phyloP scores from a whole-genome alignment of 1,139 yeast genomes.

The Hyphopichia buzzinii region DNA sequence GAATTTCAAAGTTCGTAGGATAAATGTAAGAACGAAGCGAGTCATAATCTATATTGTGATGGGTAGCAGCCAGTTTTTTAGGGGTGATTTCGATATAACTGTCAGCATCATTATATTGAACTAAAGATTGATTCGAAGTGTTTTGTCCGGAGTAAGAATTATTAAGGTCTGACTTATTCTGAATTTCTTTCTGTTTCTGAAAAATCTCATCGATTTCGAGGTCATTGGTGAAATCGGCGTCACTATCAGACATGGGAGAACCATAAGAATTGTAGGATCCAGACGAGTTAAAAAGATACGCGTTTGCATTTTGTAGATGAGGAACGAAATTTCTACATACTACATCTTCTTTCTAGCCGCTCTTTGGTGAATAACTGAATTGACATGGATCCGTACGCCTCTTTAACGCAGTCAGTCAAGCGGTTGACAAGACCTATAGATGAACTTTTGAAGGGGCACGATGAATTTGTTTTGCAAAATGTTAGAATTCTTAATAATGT shows the following conservation, averaged over 20 bases:
- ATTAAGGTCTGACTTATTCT: too few species aligned
- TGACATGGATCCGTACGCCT: slow-evolving; percentile 21
- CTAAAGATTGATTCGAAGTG: too few species aligned
- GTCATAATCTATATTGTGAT: slow-evolving; percentile 47
- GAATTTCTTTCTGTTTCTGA: too few species aligned
- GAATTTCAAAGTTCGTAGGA: slow-evolving; percentile 78
- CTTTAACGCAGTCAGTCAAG: slow-evolving; percentile 19
- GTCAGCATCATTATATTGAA: too few species aligned
- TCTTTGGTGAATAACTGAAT: too few species aligned
- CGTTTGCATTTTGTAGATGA: too few species aligned
- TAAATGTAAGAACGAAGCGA: slow-evolving; percentile 58
- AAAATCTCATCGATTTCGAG: slow-evolving; percentile 1
- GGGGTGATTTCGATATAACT: slow-evolving; percentile 7
- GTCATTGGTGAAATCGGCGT: slow-evolving; percentile 2
- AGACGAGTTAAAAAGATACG: neutral
- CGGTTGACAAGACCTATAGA: slow-evolving; percentile 22
- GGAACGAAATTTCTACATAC: too few species aligned
- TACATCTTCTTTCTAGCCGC: too few species aligned
- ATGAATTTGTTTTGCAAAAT: slow-evolving; percentile 26
- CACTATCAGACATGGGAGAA: slow-evolving; percentile 4
- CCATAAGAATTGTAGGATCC: too few species aligned
- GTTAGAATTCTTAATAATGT: slow-evolving; percentile 22
- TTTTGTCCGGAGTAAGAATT: too few species aligned
- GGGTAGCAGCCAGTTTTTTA: slow-evolving; percentile 33
- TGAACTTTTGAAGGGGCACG: slow-evolving; percentile 24